These are phyloP conservation scores for Globisporangium polare DNA, from an alignment of 352 stramenopile species.

Conservation along the genomic window DNA sequence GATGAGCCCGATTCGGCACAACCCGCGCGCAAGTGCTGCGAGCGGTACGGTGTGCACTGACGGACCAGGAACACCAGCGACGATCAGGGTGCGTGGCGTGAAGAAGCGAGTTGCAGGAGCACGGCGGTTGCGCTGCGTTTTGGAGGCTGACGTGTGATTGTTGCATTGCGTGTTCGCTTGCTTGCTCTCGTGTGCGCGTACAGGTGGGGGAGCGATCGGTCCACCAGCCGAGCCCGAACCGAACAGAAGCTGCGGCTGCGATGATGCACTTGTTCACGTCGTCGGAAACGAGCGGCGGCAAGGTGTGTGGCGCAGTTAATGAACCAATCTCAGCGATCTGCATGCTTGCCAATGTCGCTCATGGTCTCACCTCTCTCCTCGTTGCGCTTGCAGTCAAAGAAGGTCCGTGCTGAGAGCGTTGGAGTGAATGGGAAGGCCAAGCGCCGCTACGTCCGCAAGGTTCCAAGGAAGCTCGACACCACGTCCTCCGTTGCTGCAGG, in stretches of 20 bases:
- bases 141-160: not conserved
- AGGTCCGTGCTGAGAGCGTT: conserved; percentile 13
- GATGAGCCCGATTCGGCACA: conserved; percentile 39
- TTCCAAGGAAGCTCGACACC: conserved; percentile 44
- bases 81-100: conserved; percentile 8
- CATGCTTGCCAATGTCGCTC: not conserved
- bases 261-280: conserved; percentile 79
- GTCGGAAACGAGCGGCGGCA: conserved; percentile 16
- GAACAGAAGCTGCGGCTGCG: conserved; percentile 65
- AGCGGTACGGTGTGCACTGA: conserved; percentile 2
- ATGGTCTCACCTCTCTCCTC: conserved; percentile 3
- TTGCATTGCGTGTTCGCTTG: not conserved
- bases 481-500: not conserved
- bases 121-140: not conserved
- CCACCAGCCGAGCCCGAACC: conserved; percentile 71
- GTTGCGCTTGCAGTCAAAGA: conserved; percentile 4
- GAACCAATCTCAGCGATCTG: too few species aligned
- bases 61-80: conserved; percentile 22
- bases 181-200: not conserved
- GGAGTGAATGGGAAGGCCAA: conserved; percentile 39
- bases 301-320: too few species aligned
- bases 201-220: conserved; percentile 29
- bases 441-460: conserved; percentile 60
- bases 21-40: conserved; percentile 8
- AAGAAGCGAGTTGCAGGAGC: not conserved